phyloP scores from a whole-genome alignment of 805 yeast genomes.

The Myxozyma nipponensis region DNA sequence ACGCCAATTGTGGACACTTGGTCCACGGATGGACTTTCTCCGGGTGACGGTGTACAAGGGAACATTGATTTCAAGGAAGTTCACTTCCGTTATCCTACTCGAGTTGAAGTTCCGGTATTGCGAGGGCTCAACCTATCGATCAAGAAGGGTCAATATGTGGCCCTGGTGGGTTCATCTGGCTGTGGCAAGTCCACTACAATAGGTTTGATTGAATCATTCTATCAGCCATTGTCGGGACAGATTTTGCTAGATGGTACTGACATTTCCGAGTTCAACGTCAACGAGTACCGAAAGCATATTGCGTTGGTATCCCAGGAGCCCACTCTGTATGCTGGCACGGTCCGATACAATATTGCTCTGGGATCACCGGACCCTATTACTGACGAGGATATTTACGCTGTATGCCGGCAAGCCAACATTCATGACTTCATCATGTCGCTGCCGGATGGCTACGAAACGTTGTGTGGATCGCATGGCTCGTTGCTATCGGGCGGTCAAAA shows the following conservation, averaged over 20 bases:
- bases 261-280: constrained; percentile 39
- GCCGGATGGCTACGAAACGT: constrained; percentile 51
- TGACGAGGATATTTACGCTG: constrained; percentile 41
- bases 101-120: constrained; percentile 33
- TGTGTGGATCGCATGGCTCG: constrained; percentile 49
- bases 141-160: constrained; percentile 82
- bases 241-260: constrained; percentile 23
- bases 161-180: constrained; percentile 88
- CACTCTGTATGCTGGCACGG: constrained; percentile 70
- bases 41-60: constrained; percentile 40
- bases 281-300: constrained; percentile 49
- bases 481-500: constrained; percentile 62
- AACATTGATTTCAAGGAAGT: constrained; percentile 48
- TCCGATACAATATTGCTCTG: constrained; percentile 65
- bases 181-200: constrained; percentile 44
- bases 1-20: constrained; percentile 39
- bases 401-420: constrained; percentile 52
- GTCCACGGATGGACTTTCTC: constrained; percentile 29
- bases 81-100: constrained; percentile 35
- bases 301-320: constrained; percentile 63
- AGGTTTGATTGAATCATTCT: constrained; percentile 46
- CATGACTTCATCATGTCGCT: constrained; percentile 47
- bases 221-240: constrained; percentile 18
- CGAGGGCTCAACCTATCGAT: constrained; percentile 30
- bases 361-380: constrained; percentile 32